phyloP scores from a whole-genome alignment of 2,329 filamentous ascomycete genomes.

The Ophiocordyceps camponoti-floridani region DNA sequence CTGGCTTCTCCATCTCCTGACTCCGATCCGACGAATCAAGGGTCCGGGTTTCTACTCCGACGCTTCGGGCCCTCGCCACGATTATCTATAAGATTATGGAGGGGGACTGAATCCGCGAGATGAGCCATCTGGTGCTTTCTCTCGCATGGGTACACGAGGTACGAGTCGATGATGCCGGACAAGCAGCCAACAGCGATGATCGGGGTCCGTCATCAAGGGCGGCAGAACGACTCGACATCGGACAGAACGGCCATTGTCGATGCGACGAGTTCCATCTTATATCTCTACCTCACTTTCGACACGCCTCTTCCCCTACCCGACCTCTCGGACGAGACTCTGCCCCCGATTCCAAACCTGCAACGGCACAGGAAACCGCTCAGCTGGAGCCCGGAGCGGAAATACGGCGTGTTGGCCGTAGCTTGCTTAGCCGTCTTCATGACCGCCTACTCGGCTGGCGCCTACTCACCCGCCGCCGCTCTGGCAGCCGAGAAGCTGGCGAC shows the following conservation, averaged over 20 bases:
- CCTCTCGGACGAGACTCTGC: slow-evolving; percentile 16
- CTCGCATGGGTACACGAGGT: no score
- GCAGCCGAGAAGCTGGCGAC: slow-evolving; percentile 50
- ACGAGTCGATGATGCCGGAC: no score
- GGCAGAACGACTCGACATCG: neutral
- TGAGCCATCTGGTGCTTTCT: no score
- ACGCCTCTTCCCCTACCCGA: slow-evolving; percentile 9
- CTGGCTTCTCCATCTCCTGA: no score
- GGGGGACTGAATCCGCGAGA: no score
- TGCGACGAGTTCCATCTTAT: slow-evolving; percentile 13
- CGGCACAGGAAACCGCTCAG: slow-evolving; percentile 52
- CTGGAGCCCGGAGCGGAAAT: slow-evolving; percentile 56
- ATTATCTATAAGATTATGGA: no score
- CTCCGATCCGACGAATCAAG: no score
- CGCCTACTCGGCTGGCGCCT: slow-evolving; percentile 67
- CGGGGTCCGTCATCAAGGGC: no score
- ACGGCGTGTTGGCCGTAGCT: slow-evolving; percentile 51
- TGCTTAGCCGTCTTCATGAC: slow-evolving; percentile 61
- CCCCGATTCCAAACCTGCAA: slow-evolving; percentile 44
- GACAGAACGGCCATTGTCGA: slow-evolving; percentile 1
- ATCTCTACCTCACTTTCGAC: slow-evolving; percentile 22
- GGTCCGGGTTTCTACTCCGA: no score
- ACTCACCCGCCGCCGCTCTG: slow-evolving; percentile 49
- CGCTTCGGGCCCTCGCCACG: no score
- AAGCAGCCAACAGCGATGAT: no score